Percentiles rank a stretch among this genome's conserved stretches.
These are phyloP conservation scores for Sporisorium scitamineum DNA, from an alignment of 1,284 basidiomycete species.

Conservation along the genomic window DNA sequence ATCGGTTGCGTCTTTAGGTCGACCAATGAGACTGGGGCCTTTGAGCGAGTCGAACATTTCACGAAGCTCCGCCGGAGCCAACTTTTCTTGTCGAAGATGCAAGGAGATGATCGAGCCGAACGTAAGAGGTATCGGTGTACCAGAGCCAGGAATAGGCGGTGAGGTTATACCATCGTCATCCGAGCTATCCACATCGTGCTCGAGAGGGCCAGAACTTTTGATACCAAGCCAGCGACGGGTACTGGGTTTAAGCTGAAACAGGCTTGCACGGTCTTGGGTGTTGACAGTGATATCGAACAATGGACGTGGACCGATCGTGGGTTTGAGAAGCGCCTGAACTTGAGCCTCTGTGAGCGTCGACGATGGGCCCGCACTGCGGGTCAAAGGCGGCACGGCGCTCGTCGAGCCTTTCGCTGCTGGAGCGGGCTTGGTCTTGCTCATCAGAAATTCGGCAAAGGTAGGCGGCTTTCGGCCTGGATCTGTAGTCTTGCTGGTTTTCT, in stretches of 20 bases:
- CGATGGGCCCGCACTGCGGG: neutral
- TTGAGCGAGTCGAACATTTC: slow-evolving; percentile 3
- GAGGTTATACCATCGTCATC: neutral
- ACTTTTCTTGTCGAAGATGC: neutral
- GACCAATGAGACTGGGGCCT: slow-evolving; percentile 9
- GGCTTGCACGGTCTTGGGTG: slow-evolving; percentile 8
- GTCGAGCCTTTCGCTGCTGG: neutral
- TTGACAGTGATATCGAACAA: slow-evolving; percentile 12
- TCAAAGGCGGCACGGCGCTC: neutral
- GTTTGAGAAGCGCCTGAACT: neutral
- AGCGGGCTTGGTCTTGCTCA: slow-evolving; percentile 3
- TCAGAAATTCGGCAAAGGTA: slow-evolving; percentile 23
- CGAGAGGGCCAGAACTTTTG: neutral
- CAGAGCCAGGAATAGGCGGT: neutral
- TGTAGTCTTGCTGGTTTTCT: neutral
- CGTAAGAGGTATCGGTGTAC: neutral
- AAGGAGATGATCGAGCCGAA: slow-evolving; percentile 7
- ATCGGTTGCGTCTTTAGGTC: neutral
- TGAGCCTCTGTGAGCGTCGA: slow-evolving; percentile 8
- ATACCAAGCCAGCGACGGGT: slow-evolving; percentile 28
- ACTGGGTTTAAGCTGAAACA: slow-evolving; percentile 16
- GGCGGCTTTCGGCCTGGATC: neutral
- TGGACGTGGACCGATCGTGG: neutral
- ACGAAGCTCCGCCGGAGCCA: neutral
- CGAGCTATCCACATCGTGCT: neutral